Conservation (phyloP, 2,329 filamentous ascomycete genomes). For the Waltergamsia citrina region DNA sequence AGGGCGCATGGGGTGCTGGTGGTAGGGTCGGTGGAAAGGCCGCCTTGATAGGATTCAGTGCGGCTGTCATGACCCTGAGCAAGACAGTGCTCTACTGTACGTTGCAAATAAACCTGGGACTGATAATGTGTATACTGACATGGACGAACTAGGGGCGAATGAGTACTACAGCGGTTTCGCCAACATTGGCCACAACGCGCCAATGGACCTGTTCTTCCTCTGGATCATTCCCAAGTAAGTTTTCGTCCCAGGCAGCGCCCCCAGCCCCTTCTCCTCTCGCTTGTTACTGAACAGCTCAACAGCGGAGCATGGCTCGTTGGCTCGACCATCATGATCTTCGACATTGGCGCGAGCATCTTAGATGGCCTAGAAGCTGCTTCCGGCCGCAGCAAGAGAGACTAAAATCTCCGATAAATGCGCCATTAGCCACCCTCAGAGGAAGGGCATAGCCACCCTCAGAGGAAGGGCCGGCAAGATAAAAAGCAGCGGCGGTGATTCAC, state of each 20-base stretch:
- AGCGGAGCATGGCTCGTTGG: constrained; percentile 48
- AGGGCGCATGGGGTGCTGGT: constrained; percentile 18
- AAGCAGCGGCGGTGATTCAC: too few relatives aligned
- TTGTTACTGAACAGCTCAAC: too few relatives aligned
- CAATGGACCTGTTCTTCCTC: constrained; percentile 32
- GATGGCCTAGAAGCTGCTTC: constrained; percentile 31
- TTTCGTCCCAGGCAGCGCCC: too few relatives aligned
- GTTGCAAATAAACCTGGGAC: constrained; percentile 13
- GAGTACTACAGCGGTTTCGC: constrained; percentile 46
- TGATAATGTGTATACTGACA: constrained; percentile 1
- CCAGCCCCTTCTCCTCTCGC: too few relatives aligned
- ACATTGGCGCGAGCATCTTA: constrained; percentile 38
- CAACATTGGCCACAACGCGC: constrained; percentile 47
- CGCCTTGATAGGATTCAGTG: constrained; percentile 38
- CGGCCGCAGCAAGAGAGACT: constrained; percentile 3
- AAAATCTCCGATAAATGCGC: not conserved
- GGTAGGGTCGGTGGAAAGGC: constrained; percentile 35
- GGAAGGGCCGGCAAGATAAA: not conserved
- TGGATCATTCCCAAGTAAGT: constrained; percentile 53
- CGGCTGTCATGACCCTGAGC: constrained; percentile 50
- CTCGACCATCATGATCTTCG: constrained; percentile 40
- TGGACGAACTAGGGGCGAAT: constrained; percentile 33
- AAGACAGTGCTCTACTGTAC: constrained; percentile 53
- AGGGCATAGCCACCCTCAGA: too few relatives aligned
- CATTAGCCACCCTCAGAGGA: too few relatives aligned